Evolutionary conservation across 768 basidiomycete genomes (phyloP), one percentile per base, ranked within the genome.

Genomic region (Pisolithus orientalis): DNA sequence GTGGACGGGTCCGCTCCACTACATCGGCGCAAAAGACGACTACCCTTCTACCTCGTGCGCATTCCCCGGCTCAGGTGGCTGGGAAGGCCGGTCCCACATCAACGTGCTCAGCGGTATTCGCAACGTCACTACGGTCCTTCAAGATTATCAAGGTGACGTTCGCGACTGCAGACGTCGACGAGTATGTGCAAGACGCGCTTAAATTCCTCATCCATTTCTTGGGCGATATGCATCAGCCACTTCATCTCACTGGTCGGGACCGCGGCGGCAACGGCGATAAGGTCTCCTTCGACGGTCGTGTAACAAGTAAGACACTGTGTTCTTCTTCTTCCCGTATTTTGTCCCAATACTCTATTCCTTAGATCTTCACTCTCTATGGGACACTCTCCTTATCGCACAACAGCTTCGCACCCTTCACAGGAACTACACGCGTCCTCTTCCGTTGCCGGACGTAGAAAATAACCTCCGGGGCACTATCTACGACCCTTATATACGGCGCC

Each of bases 141-240:
- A 74, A 43, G 75, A 77, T 7, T 83, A 79, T 62, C 72, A 70
- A 29, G 63, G 61, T 1, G 57, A 51, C 4, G 24, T 39, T 39
- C 38, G 24, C 34, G 2, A 25, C 3, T 5, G 52, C 28, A n/a
- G 52, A 53, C 9, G 44, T 61, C 2, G 68, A 70, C 14, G 66
- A 55, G 5, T 68, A 64, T 10, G 83, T 83, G 2, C 83, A 85
- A 61, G 88, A 92, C 59, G 90, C 95, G 2, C 74, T 97, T 60
- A 88, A 90, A 66, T 99, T 96, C 73, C 73, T 99, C 31, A 79
- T 94, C 29, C 96, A 99, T 67, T 97, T 92, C 60, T 50, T 96
- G 10, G 94, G 95, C 0, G 95, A 97, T 65, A 75, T 95, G 76
- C 95, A 96, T 61, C 84, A 87, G 79, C 95, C 95, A 5, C 72